These are phyloP conservation scores for Leucogyrophana mollusca DNA, from an alignment of 768 basidiomycete species.

Conservation along the genomic window DNA sequence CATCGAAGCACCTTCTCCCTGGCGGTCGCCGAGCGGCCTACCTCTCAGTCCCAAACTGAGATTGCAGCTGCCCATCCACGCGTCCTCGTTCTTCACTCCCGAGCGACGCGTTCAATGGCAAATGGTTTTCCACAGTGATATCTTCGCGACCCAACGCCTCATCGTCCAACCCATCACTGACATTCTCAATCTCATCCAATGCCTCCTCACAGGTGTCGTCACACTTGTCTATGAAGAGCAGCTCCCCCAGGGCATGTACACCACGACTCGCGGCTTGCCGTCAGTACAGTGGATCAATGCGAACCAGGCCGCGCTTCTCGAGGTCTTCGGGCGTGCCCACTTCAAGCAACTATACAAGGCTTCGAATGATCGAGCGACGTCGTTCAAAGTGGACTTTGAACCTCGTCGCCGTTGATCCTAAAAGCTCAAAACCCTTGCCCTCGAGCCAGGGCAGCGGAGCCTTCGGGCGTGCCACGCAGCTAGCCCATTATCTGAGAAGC, in stretches of 20 bases:
- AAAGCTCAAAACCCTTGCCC: slow-evolving; percentile 11
- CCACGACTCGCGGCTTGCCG: slow-evolving; percentile 76
- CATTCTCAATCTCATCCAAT: slow-evolving; percentile 67
- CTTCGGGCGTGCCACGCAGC: slow-evolving; percentile 5
- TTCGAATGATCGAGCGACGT: slow-evolving; percentile 65
- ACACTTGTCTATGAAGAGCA: slow-evolving; percentile 75
- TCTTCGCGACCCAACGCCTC: slow-evolving; percentile 69
- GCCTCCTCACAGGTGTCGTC: slow-evolving; percentile 70
- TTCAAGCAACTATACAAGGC: slow-evolving; percentile 73
- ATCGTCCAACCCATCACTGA: slow-evolving; percentile 68
- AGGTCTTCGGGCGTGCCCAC: slow-evolving; percentile 73
- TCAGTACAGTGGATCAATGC: slow-evolving; percentile 74
- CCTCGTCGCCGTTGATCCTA: slow-evolving; percentile 35
- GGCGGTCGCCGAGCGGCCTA: slow-evolving; percentile 72
- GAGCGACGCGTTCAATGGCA: slow-evolving; percentile 86
- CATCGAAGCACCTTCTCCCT: slow-evolving; percentile 75
- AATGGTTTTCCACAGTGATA: slow-evolving; percentile 84
- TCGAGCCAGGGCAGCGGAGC: slow-evolving; percentile 15
- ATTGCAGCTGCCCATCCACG: slow-evolving; percentile 73
- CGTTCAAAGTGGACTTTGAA: slow-evolving; percentile 73
- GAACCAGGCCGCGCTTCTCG: slow-evolving; percentile 63
- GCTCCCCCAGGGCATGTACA: slow-evolving; percentile 65
- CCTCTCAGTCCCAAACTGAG: slow-evolving; percentile 74
- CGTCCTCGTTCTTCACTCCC: slow-evolving; percentile 83
- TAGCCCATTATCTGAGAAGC: slow-evolving; percentile 8